Evolutionary conservation across 2,329 filamentous ascomycete species (phyloP).

Genomic region (Colletotrichum melonis): DNA sequence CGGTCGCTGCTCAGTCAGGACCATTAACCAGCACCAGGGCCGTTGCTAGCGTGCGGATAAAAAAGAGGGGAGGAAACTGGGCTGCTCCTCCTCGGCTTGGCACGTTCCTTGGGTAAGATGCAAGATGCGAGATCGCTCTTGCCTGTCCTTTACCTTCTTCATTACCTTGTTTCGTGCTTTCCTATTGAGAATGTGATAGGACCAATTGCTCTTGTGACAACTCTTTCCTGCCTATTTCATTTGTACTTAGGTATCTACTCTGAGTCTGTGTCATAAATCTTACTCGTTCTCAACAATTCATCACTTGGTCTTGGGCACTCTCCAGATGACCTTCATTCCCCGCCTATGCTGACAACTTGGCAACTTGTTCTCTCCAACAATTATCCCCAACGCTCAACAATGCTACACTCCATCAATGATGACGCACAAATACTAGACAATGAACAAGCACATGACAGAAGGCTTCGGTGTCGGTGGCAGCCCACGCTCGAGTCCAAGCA

Average conservation of each 20-base stretch:
- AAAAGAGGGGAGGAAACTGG: conserved; percentile 16
- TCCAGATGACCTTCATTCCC: not conserved
- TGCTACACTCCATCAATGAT: not conserved
- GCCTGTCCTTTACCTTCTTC: not conserved
- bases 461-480: not conserved
- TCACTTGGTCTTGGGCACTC: not conserved
- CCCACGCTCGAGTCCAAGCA: not conserved
- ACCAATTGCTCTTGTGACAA: not conserved
- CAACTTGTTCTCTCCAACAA: not conserved
- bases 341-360: not conserved
- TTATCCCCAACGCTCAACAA: conserved; percentile 14
- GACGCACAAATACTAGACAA: not conserved
- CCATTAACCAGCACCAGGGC: not conserved
- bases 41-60: conserved; percentile 27
- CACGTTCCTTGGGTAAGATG: conserved; percentile 11
- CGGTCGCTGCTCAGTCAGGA: conserved; percentile 1
- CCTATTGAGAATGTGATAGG: not conserved
- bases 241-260: not conserved
- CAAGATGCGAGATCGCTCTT: conserved; percentile 25
- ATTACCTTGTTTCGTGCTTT: too few species aligned
- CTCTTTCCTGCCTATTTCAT: not conserved
- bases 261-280: too few species aligned
- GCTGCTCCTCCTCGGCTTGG: conserved; percentile 10
- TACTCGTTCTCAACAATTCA: not conserved
- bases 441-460: not conserved